Evolutionary conservation across 768 basidiomycete species (phyloP).

Genomic region (Tephrocybe sp.): DNA sequence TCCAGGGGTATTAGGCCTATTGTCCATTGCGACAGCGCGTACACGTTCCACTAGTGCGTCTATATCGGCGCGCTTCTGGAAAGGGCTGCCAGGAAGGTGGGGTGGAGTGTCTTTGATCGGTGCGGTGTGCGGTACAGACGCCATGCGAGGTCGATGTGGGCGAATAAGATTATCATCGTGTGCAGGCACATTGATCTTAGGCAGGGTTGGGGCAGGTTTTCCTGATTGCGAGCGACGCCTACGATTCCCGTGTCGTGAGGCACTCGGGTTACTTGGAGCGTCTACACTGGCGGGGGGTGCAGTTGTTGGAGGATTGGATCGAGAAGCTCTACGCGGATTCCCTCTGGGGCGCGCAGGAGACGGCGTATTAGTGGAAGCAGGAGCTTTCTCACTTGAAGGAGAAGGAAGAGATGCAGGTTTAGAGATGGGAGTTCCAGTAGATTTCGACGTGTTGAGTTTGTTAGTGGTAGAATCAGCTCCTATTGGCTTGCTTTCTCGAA

Average conservation of each 20-base stretch:
- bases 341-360: slow-evolving; percentile 27
- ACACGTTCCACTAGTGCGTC: slow-evolving; percentile 80
- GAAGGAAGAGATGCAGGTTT: slow-evolving; percentile 20
- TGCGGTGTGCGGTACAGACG: slow-evolving; percentile 35
- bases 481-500: slow-evolving; percentile 20
- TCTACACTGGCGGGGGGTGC: slow-evolving; percentile 22
- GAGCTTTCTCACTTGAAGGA: slow-evolving; percentile 19
- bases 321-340: slow-evolving; percentile 34
- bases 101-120: slow-evolving; percentile 60
- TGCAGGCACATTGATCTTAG: slow-evolving; percentile 33
- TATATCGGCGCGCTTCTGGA: slow-evolving; percentile 62
- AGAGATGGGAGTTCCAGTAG: slow-evolving; percentile 14
- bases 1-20: slow-evolving; percentile 67
- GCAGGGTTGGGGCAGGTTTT: slow-evolving; percentile 24
- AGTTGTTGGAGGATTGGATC: slow-evolving; percentile 28
- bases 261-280: slow-evolving; percentile 16
- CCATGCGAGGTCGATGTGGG: slow-evolving; percentile 29
- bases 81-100: slow-evolving; percentile 40
- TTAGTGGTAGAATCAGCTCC: slow-evolving; percentile 20
- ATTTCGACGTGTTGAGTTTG: slow-evolving; percentile 19
- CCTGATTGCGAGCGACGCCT: slow-evolving; percentile 49
- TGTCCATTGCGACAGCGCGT: slow-evolving; percentile 69
- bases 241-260: slow-evolving; percentile 45
- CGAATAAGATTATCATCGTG: slow-evolving; percentile 33
- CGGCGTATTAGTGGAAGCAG: slow-evolving; percentile 21